These are phyloP conservation scores for Gossypium arboreum DNA, from an alignment of 345 rosid species.

Conservation along the genomic window DNA sequence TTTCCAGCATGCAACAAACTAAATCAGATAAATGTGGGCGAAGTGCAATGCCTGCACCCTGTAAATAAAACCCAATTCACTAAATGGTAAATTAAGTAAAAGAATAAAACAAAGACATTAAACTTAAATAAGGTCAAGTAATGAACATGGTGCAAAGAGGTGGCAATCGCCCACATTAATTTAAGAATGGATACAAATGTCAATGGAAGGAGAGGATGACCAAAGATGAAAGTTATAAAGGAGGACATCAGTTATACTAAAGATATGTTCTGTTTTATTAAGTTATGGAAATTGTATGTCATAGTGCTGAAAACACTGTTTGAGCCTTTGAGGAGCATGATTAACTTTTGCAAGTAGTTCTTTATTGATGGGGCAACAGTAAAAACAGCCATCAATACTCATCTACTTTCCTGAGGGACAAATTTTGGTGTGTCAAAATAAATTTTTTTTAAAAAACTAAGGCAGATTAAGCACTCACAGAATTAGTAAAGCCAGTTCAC, in stretches of 20 bases:
- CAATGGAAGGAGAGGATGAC: constrained; percentile 1
- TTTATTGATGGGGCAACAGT: not conserved
- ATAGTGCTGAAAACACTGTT: not conserved
- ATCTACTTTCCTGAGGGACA: not conserved
- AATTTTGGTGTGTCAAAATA: not conserved
- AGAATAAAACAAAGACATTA: not conserved
- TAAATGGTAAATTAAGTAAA: constrained; percentile 6
- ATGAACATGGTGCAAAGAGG: not conserved
- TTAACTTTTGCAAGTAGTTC: not conserved
- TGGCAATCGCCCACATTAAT: not conserved
- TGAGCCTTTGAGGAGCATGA: too few species aligned
- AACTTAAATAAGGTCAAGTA: not conserved
- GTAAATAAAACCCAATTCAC: constrained; percentile 12
- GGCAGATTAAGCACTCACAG: not conserved
- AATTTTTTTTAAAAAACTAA: not conserved
- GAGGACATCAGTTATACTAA: not conserved
- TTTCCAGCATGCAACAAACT: constrained; percentile 98
- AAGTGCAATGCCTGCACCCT: constrained; percentile 93
- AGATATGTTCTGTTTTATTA: not conserved
- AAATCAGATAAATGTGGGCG: constrained; percentile 87
- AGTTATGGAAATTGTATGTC: not conserved
- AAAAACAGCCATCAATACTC: not conserved
- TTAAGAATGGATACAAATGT: not conserved
- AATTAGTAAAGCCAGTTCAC: not conserved
- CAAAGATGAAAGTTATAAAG: not conserved